Conservation (phyloP, 129 eudicot species). For the Flaveria sonorensis region DNA sequence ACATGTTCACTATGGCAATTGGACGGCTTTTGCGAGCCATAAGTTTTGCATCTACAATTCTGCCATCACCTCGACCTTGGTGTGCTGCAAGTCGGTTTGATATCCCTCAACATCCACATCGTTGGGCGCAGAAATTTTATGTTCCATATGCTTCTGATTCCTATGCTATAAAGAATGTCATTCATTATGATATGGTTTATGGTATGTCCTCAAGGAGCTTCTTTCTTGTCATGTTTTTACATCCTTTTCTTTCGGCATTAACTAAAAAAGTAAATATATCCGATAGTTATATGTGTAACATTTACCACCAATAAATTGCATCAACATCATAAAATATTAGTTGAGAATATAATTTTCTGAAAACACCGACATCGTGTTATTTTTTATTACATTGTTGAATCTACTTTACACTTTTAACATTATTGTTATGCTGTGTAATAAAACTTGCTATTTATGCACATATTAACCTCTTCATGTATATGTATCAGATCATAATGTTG, state of each 20-base stretch:
- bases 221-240: constrained; percentile 7
- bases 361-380: background rate
- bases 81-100: constrained; percentile 86
- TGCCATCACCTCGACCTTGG: constrained; percentile 98
- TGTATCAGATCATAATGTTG: constrained; percentile 49
- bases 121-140: constrained; percentile 91
- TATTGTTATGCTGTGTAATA: constrained; percentile 8
- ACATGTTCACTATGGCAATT: constrained; percentile 95
- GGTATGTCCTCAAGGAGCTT: constrained; percentile 44
- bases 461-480: background rate
- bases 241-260: background rate
- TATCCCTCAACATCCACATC: constrained; percentile 81
- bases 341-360: background rate
- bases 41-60: constrained; percentile 85
- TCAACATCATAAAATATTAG: background rate
- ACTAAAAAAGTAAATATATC: background rate
- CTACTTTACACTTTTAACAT: background rate
- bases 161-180: constrained; percentile 56
- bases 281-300: background rate
- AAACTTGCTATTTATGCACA: background rate
- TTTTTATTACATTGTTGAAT: background rate
- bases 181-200: constrained; percentile 67
- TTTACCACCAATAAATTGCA: background rate
- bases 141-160: constrained; percentile 84
- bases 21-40: constrained; percentile 84